Percentiles rank a stretch among this genome's conserved stretches.
phyloP scores from a whole-genome alignment of 2,329 filamentous ascomycete species.

The Aspergillus sp. region DNA sequence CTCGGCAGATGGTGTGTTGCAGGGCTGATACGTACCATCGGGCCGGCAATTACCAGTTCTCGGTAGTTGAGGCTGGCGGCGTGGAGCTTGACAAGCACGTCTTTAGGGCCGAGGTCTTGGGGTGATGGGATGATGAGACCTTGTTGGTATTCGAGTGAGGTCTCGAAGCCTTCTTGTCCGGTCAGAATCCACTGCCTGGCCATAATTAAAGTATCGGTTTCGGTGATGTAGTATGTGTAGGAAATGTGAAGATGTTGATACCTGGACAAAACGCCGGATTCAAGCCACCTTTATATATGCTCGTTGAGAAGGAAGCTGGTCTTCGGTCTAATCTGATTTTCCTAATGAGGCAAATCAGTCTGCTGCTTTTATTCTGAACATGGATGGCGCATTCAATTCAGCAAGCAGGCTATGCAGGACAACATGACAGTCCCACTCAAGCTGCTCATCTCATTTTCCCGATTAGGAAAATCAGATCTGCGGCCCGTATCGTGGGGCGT shows the following conservation, averaged over 20 bases:
- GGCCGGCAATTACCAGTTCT: constrained; percentile 6
- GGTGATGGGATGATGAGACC: constrained; percentile 2
- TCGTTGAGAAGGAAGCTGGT: background rate
- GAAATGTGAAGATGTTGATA: too few relatives aligned
- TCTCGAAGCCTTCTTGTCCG: constrained; percentile 10
- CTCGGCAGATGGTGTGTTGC: background rate
- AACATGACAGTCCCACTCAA: too few relatives aligned
- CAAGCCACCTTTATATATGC: background rate
- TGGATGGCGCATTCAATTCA: too few relatives aligned
- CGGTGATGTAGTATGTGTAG: too few relatives aligned
- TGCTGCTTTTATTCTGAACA: background rate
- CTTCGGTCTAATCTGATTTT: background rate
- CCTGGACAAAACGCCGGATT: background rate
- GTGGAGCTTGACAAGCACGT: constrained; percentile 7
- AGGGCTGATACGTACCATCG: background rate
- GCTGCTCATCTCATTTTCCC: constrained; percentile 4
- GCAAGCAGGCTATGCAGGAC: too few relatives aligned
- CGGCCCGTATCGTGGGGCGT: too few relatives aligned
- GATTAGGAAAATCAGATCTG: constrained; percentile 10
- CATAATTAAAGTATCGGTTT: background rate
- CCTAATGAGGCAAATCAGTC: background rate
- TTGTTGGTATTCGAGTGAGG: constrained; percentile 8
- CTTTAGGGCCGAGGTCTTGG: background rate
- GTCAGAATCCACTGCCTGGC: constrained; percentile 8
- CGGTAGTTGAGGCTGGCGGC: constrained; percentile 12